Conservation (phyloP, 768 basidiomycete species). For the Tephrocybe rancida region DNA sequence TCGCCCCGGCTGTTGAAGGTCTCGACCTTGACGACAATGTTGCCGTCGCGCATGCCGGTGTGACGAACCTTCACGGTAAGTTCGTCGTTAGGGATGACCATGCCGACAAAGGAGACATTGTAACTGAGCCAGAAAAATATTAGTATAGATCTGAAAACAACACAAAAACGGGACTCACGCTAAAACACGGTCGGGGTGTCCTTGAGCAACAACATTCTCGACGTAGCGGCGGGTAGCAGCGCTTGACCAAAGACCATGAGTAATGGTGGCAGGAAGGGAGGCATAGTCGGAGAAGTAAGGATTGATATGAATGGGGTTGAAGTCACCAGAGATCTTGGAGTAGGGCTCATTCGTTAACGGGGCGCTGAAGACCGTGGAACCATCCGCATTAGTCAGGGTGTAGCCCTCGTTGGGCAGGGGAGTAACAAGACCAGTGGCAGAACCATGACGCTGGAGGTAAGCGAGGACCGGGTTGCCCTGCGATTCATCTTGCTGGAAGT, state of each 20-base stretch:
- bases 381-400: conserved; percentile 65
- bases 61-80: conserved; percentile 88
- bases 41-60: conserved; percentile 89
- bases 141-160: background rate
- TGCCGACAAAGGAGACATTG: conserved; percentile 93
- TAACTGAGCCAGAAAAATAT: conserved; percentile 54
- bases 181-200: conserved; percentile 87
- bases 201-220: conserved; percentile 93
- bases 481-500: conserved; percentile 84
- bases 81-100: conserved; percentile 92
- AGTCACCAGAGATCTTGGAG: conserved; percentile 94
- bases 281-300: conserved; percentile 97
- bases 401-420: conserved; percentile 89
- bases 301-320: conserved; percentile 98
- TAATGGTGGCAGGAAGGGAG: conserved; percentile 92
- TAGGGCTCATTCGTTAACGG: conserved; percentile 95
- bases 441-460: conserved; percentile 91
- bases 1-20: conserved; percentile 85
- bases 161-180: conserved; percentile 54
- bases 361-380: conserved; percentile 70
- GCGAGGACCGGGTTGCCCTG: conserved; percentile 93
- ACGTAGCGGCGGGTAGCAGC: conserved; percentile 92
- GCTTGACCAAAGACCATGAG: conserved; percentile 96
- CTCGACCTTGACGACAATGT: conserved; percentile 88
- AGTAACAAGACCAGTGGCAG: conserved; percentile 71